phyloP scores from a whole-genome alignment of 148 eudicot species.

The Cornus florida region DNA sequence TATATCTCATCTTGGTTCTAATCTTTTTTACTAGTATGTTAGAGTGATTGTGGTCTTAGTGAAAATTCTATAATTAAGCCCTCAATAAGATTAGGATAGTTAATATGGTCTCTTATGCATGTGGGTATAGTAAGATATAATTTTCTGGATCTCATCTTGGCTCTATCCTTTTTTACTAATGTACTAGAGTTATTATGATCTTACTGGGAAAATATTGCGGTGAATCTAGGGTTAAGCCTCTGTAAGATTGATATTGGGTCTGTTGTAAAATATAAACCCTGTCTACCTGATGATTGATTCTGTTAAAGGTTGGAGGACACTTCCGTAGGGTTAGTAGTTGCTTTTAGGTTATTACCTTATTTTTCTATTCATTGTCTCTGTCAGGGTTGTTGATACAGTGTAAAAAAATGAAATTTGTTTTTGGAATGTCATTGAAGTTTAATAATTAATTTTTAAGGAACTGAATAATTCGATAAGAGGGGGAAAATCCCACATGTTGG shows the following conservation, averaged over 20 bases:
- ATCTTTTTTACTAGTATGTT: no score
- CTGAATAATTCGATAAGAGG: background rate
- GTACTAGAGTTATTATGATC: background rate
- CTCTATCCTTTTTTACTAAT: background rate
- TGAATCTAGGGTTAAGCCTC: background rate
- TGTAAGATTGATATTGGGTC: background rate
- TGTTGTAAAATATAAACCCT: background rate
- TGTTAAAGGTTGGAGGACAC: background rate
- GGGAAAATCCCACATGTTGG: background rate
- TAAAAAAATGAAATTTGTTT: background rate
- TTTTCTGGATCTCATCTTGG: background rate
- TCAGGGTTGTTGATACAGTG: background rate
- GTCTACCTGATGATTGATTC: background rate
- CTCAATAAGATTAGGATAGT: no score
- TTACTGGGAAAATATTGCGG: background rate
- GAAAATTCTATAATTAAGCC: no score
- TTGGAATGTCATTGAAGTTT: background rate
- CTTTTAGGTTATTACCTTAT: background rate
- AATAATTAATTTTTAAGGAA: background rate
- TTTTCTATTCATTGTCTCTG: background rate
- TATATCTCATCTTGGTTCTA: no score
- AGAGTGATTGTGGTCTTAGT: no score
- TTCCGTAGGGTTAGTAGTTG: background rate
- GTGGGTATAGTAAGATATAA: background rate
- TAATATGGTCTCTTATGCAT: no score